phyloP scores from a whole-genome alignment of 176 grass and related monocot species.

The Neostapfia colusana region DNA sequence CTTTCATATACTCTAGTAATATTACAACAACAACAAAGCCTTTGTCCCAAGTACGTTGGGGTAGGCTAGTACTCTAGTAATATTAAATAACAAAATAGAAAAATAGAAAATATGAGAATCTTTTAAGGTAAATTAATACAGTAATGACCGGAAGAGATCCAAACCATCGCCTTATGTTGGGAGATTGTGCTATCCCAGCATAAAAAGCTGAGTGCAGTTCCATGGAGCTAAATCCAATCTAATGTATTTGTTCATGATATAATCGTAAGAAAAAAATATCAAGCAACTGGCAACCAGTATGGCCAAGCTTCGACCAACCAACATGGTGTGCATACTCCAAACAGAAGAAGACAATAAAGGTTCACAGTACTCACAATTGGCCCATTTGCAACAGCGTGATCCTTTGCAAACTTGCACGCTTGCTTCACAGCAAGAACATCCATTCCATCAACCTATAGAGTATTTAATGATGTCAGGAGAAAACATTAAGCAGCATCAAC shows the following conservation, averaged over 20 bases:
- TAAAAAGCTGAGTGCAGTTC: not conserved
- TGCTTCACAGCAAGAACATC: slow-evolving; percentile 97
- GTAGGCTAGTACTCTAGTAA: no score
- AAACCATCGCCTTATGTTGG: not conserved
- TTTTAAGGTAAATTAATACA: not conserved
- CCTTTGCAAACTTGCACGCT: slow-evolving; percentile 93
- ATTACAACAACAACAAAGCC: no score
- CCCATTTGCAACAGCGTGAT: slow-evolving; percentile 73
- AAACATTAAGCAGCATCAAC: slow-evolving; percentile 9
- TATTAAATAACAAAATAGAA: not conserved
- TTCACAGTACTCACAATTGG: slow-evolving; percentile 73
- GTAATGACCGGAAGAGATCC: not conserved
- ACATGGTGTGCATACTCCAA: not conserved
- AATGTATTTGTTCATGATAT: not conserved
- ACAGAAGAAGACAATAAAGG: not conserved
- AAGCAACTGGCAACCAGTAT: not conserved
- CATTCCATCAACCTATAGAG: slow-evolving; percentile 89
- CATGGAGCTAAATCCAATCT: not conserved
- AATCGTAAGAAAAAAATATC: not conserved
- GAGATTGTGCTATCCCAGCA: not conserved
- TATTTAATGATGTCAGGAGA: not conserved
- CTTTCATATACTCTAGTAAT: not conserved
- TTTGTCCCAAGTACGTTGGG: no score
- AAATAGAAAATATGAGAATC: not conserved
- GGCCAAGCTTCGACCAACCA: not conserved